phyloP scores from a whole-genome alignment of 164 flowering plant species.

The Stephania yunnanensis region DNA sequence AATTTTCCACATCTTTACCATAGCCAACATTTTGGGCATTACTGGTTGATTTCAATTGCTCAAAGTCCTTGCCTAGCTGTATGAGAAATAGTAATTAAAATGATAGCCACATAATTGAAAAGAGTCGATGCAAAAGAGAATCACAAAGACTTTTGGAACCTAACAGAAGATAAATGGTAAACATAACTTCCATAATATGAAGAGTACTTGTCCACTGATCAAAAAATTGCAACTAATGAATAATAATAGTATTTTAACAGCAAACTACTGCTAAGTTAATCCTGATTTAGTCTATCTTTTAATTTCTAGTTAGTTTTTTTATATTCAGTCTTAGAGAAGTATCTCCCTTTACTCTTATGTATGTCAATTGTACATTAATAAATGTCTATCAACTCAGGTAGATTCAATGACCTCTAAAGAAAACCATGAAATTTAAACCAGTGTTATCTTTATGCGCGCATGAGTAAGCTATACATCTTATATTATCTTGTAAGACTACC shows the following conservation, averaged over 20 bases:
- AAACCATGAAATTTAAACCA: too few relatives aligned
- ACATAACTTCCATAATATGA: too few relatives aligned
- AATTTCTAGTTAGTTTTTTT: background rate
- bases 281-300: background rate
- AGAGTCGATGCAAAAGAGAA: background rate
- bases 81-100: background rate
- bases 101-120: background rate
- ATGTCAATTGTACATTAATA: constrained; percentile 1
- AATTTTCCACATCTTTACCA: constrained; percentile 5
- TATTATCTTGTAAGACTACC: constrained; percentile 19
- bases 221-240: background rate
- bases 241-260: background rate
- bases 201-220: too few relatives aligned
- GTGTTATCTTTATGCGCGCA: background rate
- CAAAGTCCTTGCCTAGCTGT: constrained; percentile 16
- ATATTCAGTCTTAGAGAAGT: background rate
- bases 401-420: background rate
- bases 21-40: constrained; percentile 6
- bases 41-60: constrained; percentile 14
- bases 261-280: background rate
- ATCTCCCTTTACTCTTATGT: background rate
- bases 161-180: too few relatives aligned
- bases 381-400: background rate
- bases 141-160: background rate
- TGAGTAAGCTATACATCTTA: background rate